These are phyloP conservation scores for Lathyrus aphaca DNA, from an alignment of 306 rosid genomes.

Conservation along the genomic window DNA sequence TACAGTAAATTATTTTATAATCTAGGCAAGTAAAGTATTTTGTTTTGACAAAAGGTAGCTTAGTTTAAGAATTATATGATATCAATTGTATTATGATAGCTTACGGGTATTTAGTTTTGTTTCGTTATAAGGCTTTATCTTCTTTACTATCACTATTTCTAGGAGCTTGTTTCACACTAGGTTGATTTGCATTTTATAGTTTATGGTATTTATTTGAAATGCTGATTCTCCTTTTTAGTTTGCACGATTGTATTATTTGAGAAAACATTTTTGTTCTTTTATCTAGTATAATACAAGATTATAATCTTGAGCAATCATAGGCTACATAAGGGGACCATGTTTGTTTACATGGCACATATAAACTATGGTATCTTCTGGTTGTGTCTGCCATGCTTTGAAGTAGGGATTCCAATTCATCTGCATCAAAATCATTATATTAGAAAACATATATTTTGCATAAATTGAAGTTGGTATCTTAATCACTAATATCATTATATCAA, in stretches of 20 bases:
- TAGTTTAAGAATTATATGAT: slow-evolving; percentile 15
- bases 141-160: background rate
- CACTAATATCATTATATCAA: too few species aligned
- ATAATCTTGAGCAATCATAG: slow-evolving; percentile 8
- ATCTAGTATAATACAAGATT: background rate
- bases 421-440: too few species aligned
- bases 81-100: background rate
- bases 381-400: too few species aligned
- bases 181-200: slow-evolving; percentile 3
- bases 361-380: background rate
- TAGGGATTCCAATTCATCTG: too few species aligned
- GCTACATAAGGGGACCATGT: background rate
- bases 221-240: slow-evolving; percentile 4
- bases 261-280: slow-evolving; percentile 1
- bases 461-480: too few species aligned
- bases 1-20: too few species aligned
- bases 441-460: too few species aligned
- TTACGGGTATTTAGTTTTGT: slow-evolving; percentile 2
- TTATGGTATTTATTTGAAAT: slow-evolving; percentile 13
- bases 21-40: slow-evolving; percentile 21
- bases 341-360: background rate
- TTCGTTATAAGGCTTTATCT: background rate
- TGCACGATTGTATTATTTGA: background rate
- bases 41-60: background rate
- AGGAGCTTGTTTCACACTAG: slow-evolving; percentile 7